A percentile compares a stretch with the other conserved stretches of the same genome.
These are phyloP conservation scores for Auricularia sp. DNA, from an alignment of 768 basidiomycete genomes.

Conservation along the genomic window DNA sequence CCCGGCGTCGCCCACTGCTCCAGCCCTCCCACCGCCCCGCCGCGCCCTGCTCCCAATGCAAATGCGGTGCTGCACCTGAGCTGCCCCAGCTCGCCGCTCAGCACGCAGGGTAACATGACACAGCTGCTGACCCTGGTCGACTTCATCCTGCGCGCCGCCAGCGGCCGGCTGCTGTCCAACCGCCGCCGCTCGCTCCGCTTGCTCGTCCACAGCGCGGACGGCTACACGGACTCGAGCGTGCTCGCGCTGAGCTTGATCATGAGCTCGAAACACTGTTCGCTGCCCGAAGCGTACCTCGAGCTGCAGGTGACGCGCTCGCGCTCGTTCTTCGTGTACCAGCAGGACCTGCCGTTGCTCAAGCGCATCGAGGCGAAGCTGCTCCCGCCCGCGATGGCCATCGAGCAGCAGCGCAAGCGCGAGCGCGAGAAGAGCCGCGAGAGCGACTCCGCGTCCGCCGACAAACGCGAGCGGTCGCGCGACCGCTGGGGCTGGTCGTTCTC, in stretches of 20 bases:
- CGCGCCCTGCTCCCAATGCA: slow-evolving; percentile 60
- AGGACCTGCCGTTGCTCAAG: slow-evolving; percentile 64
- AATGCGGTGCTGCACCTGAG: slow-evolving; percentile 25
- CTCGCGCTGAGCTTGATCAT: slow-evolving; percentile 83
- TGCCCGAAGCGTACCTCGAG: slow-evolving; percentile 89
- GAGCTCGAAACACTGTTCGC: slow-evolving; percentile 51
- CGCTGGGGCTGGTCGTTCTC: slow-evolving; percentile 7
- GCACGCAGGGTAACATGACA: neutral
- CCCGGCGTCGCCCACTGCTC: slow-evolving; percentile 13
- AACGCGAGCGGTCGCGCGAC: neutral
- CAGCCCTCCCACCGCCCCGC: slow-evolving; percentile 32
- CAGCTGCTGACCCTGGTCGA: neutral
- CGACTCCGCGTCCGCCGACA: neutral
- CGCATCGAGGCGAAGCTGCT: slow-evolving; percentile 50
- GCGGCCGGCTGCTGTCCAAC: slow-evolving; percentile 10
- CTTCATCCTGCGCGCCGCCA: slow-evolving; percentile 1
- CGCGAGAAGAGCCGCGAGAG: slow-evolving; percentile 9
- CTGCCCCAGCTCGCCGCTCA: slow-evolving; percentile 56
- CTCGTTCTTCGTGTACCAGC: slow-evolving; percentile 87
- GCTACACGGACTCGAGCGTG: slow-evolving; percentile 87
- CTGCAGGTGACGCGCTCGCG: slow-evolving; percentile 53
- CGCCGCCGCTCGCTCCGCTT: slow-evolving; percentile 38
- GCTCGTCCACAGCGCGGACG: slow-evolving; percentile 74
- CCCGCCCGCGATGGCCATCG: neutral
- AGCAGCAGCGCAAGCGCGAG: slow-evolving; percentile 10